A percentile compares a stretch with the other conserved stretches of the same genome.
Evolutionary conservation across 306 rosid genomes (phyloP).

Genomic region (Aeschynomene evenia): DNA sequence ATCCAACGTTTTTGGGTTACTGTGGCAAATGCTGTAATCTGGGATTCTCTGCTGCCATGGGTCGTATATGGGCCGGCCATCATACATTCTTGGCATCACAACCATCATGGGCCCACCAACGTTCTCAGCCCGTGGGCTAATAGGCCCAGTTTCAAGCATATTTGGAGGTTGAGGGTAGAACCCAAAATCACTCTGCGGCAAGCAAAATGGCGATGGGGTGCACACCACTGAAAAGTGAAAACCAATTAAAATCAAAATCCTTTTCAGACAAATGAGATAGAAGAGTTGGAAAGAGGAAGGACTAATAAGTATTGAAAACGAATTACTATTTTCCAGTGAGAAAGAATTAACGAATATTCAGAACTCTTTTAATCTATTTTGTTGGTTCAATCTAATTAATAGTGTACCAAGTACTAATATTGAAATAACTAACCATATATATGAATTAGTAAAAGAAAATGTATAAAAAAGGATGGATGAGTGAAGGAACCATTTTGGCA

Average conservation of each 20-base stretch:
- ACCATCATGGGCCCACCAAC: not conserved
- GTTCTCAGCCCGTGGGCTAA: conserved; percentile 5
- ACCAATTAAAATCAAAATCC: not conserved
- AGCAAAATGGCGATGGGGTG: conserved; percentile 44
- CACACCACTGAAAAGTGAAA: conserved; percentile 49
- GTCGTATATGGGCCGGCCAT: not conserved
- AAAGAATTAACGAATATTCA: no score
- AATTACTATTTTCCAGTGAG: no score
- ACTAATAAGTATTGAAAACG: not conserved
- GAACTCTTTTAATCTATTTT: no score
- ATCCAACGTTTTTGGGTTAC: conserved; percentile 40
- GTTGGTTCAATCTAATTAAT: no score
- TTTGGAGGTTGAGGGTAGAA: conserved; percentile 33
- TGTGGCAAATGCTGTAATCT: not conserved
- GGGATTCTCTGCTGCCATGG: not conserved
- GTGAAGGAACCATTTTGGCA: conserved; percentile 44
- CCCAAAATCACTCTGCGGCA: conserved; percentile 37
- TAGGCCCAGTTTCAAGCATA: not conserved
- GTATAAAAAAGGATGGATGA: not conserved
- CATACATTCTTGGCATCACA: conserved; percentile 4
- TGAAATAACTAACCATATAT: not conserved
- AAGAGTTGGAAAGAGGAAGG: no score
- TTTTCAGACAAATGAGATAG: no score
- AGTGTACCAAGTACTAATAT: no score
- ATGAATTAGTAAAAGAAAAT: not conserved